Evolutionary conservation across 768 basidiomycete species (phyloP), one percentile per base, ranked within the genome.

Genomic region (Tricholoma terreum): DNA sequence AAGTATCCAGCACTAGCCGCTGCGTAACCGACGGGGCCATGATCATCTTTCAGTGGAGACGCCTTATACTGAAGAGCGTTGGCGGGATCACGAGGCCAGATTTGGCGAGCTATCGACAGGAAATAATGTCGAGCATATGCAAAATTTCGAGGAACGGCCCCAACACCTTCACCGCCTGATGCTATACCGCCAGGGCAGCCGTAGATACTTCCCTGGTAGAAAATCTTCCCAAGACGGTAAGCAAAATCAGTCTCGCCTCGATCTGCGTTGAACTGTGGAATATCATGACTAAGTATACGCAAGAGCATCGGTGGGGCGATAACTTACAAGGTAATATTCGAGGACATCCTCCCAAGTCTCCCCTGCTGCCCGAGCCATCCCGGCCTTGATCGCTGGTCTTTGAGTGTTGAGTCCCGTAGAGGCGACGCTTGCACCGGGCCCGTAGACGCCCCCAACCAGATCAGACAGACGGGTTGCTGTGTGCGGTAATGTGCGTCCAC

Each of bases 141-240:
- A 69, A 84, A 96, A 68, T 92, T 91, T 45, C 89, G 84, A 1
- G 87, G 84, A 11, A 97, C 82, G n/a, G 85, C 85, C 7, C 92
- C 93, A 24, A 94, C 93, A n/a, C 92, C 92, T 73, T 96, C 92
- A 22, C 91, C 90, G 14, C 94, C 92, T 1, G 91, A 94, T 2
- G 81, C 84, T 38, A 90, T 85, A 9, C 96, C 95, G 3, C 93
- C 93, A 12, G 79, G 71, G 9, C 84, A 76, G 5, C 83, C 79
- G 66, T 97, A 98, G 34, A 98, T 89, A 57, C 91, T 94, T 15
- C 97, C 97, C 67, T 94, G 90, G 67, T 99, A 98, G 74, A 89
- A 96, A 9, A 98, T 90, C 72, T 92, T 89, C n/a, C 94, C 97
- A 2, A 98, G 81, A 14, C 92, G 85, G 71, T 90, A 94, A 2